A percentile compares a stretch with the other conserved stretches of the same genome.
phyloP scores from a whole-genome alignment of 73 alveolate species.

The Breviolum minutum region DNA sequence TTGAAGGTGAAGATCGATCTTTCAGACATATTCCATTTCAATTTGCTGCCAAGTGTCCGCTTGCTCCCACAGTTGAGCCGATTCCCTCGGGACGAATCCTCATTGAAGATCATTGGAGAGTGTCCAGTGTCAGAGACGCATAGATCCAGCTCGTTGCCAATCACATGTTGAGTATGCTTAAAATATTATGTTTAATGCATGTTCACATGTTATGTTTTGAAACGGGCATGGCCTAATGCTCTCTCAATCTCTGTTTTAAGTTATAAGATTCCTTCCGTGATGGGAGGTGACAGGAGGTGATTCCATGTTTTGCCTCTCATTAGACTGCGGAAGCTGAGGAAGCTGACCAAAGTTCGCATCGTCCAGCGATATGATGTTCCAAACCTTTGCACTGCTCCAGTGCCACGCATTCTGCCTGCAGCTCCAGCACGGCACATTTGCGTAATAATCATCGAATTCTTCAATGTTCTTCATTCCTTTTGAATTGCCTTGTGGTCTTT shows the following conservation, averaged over 20 bases:
- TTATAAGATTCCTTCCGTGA: background rate
- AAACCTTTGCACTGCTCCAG: conserved; percentile 57
- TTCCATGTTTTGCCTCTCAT: too few species aligned
- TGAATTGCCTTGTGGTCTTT: background rate
- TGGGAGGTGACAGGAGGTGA: too few species aligned
- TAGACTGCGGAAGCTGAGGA: background rate
- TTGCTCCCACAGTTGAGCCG: background rate
- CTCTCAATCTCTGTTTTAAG: background rate
- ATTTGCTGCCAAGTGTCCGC: conserved; percentile 2
- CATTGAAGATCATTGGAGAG: too few species aligned
- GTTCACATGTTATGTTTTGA: background rate
- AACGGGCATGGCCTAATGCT: background rate
- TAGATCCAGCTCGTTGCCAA: too few species aligned
- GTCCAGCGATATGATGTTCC: conserved; percentile 32
- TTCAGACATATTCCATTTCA: background rate
- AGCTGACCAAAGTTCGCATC: conserved; percentile 80
- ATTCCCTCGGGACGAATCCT: conserved; percentile 87
- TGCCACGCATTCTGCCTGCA: conserved; percentile 72
- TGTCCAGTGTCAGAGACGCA: too few species aligned
- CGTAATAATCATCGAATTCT: background rate
- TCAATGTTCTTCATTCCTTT: background rate
- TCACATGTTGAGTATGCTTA: too few species aligned
- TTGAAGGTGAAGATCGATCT: too few species aligned
- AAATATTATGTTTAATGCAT: background rate
- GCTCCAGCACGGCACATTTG: background rate